These are phyloP conservation scores for Sugiyamaella americana DNA, from an alignment of 805 yeast genomes.

Conservation along the genomic window DNA sequence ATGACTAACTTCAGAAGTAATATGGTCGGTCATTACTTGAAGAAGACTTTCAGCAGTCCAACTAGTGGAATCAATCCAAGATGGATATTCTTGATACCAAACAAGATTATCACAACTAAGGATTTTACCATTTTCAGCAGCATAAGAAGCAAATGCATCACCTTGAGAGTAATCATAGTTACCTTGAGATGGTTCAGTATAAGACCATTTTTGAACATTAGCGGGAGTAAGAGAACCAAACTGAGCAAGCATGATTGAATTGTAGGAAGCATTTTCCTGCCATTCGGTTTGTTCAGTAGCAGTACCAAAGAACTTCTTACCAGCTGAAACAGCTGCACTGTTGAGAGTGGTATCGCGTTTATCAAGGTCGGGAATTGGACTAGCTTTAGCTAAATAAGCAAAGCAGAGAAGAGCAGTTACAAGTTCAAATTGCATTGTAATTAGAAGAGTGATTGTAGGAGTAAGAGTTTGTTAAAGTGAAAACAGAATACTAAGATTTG, in stretches of 20 bases:
- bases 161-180: constrained; percentile 1
- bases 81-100: constrained; percentile 8
- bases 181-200: constrained; percentile 7
- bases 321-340: too few relatives aligned
- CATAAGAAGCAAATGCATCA: constrained; percentile 5
- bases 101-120: constrained; percentile 7
- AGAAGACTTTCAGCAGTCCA: constrained; percentile 1
- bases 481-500: too few relatives aligned
- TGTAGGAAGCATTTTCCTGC: background rate
- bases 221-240: constrained; percentile 7
- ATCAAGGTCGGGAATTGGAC: background rate
- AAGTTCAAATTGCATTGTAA: background rate
- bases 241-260: constrained; percentile 3
- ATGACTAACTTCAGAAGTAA: constrained; percentile 3
- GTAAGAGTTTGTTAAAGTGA: too few relatives aligned
- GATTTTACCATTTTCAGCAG: constrained; percentile 5
- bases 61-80: constrained; percentile 3
- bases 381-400: background rate
- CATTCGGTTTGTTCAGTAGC: constrained; percentile 1
- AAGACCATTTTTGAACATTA: constrained; percentile 6
- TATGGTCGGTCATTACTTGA: constrained; percentile 5
- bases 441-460: too few relatives aligned
- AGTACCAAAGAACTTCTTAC: constrained; percentile 3
- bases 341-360: too few relatives aligned
- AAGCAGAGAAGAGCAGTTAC: background rate